Evolutionary conservation across 352 stramenopile species (phyloP).

Genomic region (Globisporangium spiculum): DNA sequence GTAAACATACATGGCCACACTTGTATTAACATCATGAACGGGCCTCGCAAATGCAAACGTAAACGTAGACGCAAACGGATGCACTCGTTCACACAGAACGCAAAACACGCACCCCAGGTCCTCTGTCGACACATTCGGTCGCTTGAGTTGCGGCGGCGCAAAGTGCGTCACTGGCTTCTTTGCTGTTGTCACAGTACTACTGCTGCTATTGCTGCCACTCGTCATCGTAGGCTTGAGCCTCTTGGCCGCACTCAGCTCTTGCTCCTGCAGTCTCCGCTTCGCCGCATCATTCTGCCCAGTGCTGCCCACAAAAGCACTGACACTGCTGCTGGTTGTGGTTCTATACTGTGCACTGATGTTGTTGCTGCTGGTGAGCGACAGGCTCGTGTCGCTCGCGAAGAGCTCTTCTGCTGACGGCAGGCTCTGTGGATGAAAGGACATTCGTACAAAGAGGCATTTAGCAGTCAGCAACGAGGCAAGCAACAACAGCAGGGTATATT

Average conservation of each 20-base stretch:
- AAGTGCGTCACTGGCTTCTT: constrained; percentile 33
- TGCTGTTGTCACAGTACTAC: constrained; percentile 3
- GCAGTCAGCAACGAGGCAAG: not conserved
- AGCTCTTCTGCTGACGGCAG: constrained; percentile 50
- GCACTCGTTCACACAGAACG: not conserved
- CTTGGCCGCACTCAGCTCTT: constrained; percentile 17
- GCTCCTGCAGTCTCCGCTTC: constrained; percentile 12
- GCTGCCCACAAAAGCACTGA: not conserved
- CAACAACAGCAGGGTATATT: not conserved
- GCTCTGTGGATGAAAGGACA: not conserved
- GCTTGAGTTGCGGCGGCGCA: constrained; percentile 59
- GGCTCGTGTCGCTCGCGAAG: constrained; percentile 38
- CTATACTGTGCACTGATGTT: constrained; percentile 13
- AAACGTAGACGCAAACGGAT: too few species aligned
- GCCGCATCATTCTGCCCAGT: not conserved
- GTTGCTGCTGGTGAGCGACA: constrained; percentile 4
- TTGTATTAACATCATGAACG: not conserved
- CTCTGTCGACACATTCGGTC: constrained; percentile 70
- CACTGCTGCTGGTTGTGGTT: not conserved
- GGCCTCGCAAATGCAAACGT: not conserved
- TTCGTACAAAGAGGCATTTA: not conserved
- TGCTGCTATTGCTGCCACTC: not conserved
- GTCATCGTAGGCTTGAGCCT: constrained; percentile 4
- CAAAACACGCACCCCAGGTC: constrained; percentile 40
- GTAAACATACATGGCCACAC: not conserved